phyloP scores from a whole-genome alignment of 495 filamentous ascomycete species.

The Pyronema domesticum region DNA sequence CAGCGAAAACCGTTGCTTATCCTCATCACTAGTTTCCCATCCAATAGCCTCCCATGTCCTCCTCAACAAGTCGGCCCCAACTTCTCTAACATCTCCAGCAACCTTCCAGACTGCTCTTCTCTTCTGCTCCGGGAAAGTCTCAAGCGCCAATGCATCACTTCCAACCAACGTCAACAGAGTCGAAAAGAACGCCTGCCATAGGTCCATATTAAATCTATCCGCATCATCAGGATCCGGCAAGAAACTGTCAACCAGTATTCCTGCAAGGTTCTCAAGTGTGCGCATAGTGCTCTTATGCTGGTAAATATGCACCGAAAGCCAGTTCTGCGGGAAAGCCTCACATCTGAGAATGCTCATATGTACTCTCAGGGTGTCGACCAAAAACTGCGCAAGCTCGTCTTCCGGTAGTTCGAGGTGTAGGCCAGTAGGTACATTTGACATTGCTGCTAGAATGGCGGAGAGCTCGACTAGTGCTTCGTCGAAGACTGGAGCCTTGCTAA shows the following conservation, averaged over 20 bases:
- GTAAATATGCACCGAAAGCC: conserved; percentile 87
- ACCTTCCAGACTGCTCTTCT: conserved; percentile 95
- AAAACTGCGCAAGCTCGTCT: conserved; percentile 52
- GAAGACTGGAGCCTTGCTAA: conserved; percentile 41
- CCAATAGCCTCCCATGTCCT: conserved; percentile 90
- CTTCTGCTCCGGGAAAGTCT: conserved; percentile 96
- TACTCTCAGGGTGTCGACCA: conserved; percentile 59
- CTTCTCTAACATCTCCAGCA: conserved; percentile 84
- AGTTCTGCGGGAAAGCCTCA: conserved; percentile 73
- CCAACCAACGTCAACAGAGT: conserved; percentile 78
- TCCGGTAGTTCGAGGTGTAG: conserved; percentile 54
- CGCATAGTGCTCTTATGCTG: conserved; percentile 85
- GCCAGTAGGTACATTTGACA: conserved; percentile 50
- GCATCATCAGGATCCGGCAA: conserved; percentile 82
- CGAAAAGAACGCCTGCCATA: conserved; percentile 87
- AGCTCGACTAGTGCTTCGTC: conserved; percentile 85
- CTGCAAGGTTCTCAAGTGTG: conserved; percentile 65
- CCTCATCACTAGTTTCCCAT: conserved; percentile 72
- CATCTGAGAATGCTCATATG: conserved; percentile 77
- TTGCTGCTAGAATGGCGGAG: conserved; percentile 65
- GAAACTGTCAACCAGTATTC: conserved; percentile 57
- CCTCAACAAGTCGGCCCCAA: conserved; percentile 68
- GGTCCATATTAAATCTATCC: conserved; percentile 74
- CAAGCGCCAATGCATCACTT: conserved; percentile 71
- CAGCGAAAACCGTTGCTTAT: conserved; percentile 47